Evolutionary conservation across 768 basidiomycete genomes (phyloP).

Genomic region (Cyclocybe aegerita): DNA sequence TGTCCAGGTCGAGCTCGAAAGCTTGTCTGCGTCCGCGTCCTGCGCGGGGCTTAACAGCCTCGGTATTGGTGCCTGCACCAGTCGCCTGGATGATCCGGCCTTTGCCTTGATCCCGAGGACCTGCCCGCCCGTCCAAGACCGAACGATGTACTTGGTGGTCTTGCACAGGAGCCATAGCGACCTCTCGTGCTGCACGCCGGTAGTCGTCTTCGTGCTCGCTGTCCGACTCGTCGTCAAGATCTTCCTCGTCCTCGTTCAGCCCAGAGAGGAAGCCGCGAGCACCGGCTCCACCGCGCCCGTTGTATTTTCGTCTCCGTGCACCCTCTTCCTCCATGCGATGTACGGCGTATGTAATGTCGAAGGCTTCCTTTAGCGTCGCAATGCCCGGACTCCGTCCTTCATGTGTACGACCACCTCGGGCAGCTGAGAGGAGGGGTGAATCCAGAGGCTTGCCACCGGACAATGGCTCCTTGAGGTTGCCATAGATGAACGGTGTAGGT

Average conservation of each 20-base stretch:
- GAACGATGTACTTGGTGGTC: slow-evolving; percentile 3
- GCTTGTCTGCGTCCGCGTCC: slow-evolving; percentile 11
- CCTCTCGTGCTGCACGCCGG: slow-evolving; percentile 1
- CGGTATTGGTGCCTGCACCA: slow-evolving; percentile 13
- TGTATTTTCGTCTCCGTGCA: slow-evolving; percentile 78
- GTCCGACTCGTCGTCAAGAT: slow-evolving; percentile 35
- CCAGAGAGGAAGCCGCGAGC: slow-evolving; percentile 75
- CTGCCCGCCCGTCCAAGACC: slow-evolving; percentile 36
- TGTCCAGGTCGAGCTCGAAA: slow-evolving; percentile 88
- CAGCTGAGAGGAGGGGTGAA: slow-evolving; percentile 85
- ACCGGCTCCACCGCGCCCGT: slow-evolving; percentile 77
- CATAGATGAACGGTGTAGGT: slow-evolving; percentile 59
- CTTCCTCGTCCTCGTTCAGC: slow-evolving; percentile 93
- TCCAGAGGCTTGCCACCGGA: slow-evolving; percentile 57
- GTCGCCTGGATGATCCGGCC: slow-evolving; percentile 13
- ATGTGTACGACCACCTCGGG: slow-evolving; percentile 62
- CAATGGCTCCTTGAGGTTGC: slow-evolving; percentile 31
- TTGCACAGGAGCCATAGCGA: slow-evolving; percentile 24
- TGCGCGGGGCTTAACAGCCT: not conserved
- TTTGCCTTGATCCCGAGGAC: slow-evolving; percentile 29
- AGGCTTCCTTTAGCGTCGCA: slow-evolving; percentile 93
- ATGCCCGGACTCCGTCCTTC: slow-evolving; percentile 91
- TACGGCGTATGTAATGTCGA: slow-evolving; percentile 98
- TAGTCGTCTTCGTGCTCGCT: slow-evolving; percentile 48
- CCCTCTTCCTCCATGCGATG: slow-evolving; percentile 99